Evolutionary conservation across 2,329 filamentous ascomycete genomes (phyloP), one percentile per base, ranked within the genome.

Genomic region (Cordyceps cateniannulata): DNA sequence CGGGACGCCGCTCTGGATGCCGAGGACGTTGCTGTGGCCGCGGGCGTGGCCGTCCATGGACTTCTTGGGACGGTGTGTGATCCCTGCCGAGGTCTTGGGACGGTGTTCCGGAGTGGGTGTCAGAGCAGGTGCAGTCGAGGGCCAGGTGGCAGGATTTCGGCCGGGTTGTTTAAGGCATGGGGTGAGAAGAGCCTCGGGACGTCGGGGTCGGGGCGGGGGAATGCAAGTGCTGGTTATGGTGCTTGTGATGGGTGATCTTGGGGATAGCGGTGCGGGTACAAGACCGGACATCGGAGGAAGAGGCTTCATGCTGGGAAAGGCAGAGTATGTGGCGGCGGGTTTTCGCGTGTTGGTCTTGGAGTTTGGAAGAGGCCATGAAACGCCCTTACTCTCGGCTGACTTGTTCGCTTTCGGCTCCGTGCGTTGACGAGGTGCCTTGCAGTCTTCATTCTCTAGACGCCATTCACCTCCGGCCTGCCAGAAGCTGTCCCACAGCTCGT

Each of bases 401-500:
- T 70, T 70, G 24, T 53, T 59, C 2, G 60, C 59, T 22, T 62
- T 63, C 50, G 63, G 53, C 49, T 59, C 59, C 24, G 59, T 65
- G n/a, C 65, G 64, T n/a, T 68, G 66, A n/a, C 69, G 69, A 9
- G 69, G 61, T 14, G 71, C 71, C 22, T 70, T 69, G 60, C 71
- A 71, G 24, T 73, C 29, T 6, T 71, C 51, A 20, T 29, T 52
- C 35, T 63, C 60, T 5, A 56, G 47, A 14, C 59, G 51, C 59
- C 59, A 61, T 22, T 61, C 59, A 9, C 59, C 58, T 32, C 57
- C 64, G 1, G 63, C 66, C 44, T 67, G 66, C 80, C 79, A 82
- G 66, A 82, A 84, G 58, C 72, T 78, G 65, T 83, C 78, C 80
- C 81, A 84, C 2, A 81, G 67, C 65, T 80, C 76, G 27, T 74